Evolutionary conservation across 1,284 basidiomycete species (phyloP).

Genomic region (Neonothopanus nambi): DNA sequence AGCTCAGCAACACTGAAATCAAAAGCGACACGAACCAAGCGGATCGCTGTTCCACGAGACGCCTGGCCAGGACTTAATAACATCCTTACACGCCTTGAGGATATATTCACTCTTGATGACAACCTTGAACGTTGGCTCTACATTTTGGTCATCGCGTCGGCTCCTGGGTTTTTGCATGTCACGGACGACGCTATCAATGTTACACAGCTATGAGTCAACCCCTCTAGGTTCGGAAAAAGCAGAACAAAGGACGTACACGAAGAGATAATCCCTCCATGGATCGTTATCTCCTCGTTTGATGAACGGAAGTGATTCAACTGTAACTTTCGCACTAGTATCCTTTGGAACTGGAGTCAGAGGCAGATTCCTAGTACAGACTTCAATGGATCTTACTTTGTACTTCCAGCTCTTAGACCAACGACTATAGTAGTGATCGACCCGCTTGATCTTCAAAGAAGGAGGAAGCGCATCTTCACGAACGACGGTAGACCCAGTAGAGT

Average conservation of each 20-base stretch:
- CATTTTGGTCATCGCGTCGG: constrained; percentile 30
- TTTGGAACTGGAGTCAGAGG: constrained; percentile 17
- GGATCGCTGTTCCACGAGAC: constrained; percentile 57
- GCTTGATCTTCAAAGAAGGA: constrained; percentile 54
- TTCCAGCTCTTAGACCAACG: constrained; percentile 55
- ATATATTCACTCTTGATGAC: constrained; percentile 59
- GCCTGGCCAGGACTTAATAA: constrained; percentile 52
- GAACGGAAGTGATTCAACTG: constrained; percentile 43
- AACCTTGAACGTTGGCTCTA: constrained; percentile 47
- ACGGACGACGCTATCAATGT: constrained; percentile 42
- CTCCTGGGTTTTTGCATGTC: constrained; percentile 35
- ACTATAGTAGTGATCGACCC: constrained; percentile 57
- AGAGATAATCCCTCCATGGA: constrained; percentile 54
- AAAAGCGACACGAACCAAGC: constrained; percentile 26
- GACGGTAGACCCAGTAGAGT: constrained; percentile 36
- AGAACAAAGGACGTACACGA: constrained; percentile 38
- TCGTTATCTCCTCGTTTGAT: constrained; percentile 41
- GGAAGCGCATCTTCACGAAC: constrained; percentile 34
- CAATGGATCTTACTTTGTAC: constrained; percentile 41
- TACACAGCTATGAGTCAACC: not conserved
- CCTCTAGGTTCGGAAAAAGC: not conserved
- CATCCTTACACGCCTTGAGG: constrained; percentile 52
- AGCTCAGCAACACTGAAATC: not conserved
- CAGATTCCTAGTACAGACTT: too few species aligned
- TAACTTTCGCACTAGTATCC: constrained; percentile 52